These are phyloP conservation scores for Aspergillus ellipticus DNA, from an alignment of 495 filamentous ascomycete genomes.

Conservation along the genomic window DNA sequence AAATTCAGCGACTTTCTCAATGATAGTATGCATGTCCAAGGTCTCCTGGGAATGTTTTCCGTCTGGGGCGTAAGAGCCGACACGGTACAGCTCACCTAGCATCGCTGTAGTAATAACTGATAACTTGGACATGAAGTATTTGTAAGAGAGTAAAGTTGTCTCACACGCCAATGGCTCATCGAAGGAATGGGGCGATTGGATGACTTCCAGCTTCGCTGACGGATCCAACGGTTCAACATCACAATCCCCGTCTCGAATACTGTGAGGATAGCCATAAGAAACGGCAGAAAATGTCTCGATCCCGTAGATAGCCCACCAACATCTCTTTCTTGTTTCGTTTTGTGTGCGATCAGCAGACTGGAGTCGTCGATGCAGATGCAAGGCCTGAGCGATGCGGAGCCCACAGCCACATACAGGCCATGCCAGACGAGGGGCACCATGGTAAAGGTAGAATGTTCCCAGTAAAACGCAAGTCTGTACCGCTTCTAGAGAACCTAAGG, in stretches of 20 bases:
- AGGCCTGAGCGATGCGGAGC: slow-evolving; percentile 31
- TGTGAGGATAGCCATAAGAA: slow-evolving; percentile 34
- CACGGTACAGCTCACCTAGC: slow-evolving; percentile 27
- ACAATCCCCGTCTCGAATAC: slow-evolving; percentile 33
- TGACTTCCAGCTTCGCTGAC: slow-evolving; percentile 8
- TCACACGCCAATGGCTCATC: slow-evolving; percentile 8
- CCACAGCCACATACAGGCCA: slow-evolving; percentile 39
- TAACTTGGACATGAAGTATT: slow-evolving; percentile 30
- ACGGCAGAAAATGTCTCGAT: slow-evolving; percentile 39
- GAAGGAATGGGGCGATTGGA: slow-evolving; percentile 12
- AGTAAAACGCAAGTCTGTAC: slow-evolving; percentile 35
- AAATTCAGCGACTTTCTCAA: slow-evolving; percentile 11
- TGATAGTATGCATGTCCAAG: slow-evolving; percentile 2
- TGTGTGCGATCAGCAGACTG: not conserved
- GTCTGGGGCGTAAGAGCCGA: slow-evolving; percentile 1
- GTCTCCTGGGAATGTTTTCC: not conserved
- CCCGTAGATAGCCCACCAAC: slow-evolving; percentile 42
- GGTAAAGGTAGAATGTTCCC: slow-evolving; percentile 36
- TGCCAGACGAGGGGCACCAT: slow-evolving; percentile 30
- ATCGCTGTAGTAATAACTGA: slow-evolving; percentile 22
- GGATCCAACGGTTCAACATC: slow-evolving; percentile 31
- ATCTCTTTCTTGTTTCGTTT: slow-evolving; percentile 32
- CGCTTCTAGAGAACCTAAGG: slow-evolving; percentile 23
- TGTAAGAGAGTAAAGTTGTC: slow-evolving; percentile 25
- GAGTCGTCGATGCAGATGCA: slow-evolving; percentile 30